Base-by-base conservation (phyloP, 1,284 basidiomycete genomes). In the Pascua sp. region DNA sequence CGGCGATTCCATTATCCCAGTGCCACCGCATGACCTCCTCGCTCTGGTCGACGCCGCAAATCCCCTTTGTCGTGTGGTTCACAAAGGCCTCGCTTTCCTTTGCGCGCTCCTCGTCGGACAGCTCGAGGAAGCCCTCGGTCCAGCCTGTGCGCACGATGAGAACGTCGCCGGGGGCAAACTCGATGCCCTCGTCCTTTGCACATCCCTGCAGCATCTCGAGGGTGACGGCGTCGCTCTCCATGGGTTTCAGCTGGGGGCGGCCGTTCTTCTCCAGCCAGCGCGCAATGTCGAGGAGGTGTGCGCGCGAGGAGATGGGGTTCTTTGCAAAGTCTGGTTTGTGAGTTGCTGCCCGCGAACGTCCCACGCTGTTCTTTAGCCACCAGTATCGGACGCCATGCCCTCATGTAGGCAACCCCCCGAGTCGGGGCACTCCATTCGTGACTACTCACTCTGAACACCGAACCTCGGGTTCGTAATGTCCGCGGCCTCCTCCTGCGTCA, bases 1-100 rank as follows among this genome's bases (percentile, higher is more conserved):
- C 79, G 2, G 78, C 72, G 48, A 80, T 75, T 42, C 78, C 77
- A 37, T 78, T 68, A 47, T 80, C 73, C 79, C 78, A 80, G 57
- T 79, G 68, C 68, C 75, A 80, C 44, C 57, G 62, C 51, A 70
- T 65, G 49, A 75, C 62, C 10, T 73, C 70, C 42, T 76, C 72
- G 38, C 52, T 55, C 12, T 63, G 62, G 18, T 63, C 57, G 4
- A 76, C 68, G 40, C 75, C 73, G 41, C 53, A 47, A 40, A 47
- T 53, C 2, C 52, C 52, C 44, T 53, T 53, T 8, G 40, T 47
- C 1, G 47, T 42, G 37, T 42, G 42, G 44, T 62, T 56, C n/a
- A 41, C 59, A 18, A 13, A 48, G 12, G 24, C 24, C 4, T 3
- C 24, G 7, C 24, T 32, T 7, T 32, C 24, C 24, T 32, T 32